Conservation (phyloP, 129 eudicot genomes). For the Flaveria brownii region DNA sequence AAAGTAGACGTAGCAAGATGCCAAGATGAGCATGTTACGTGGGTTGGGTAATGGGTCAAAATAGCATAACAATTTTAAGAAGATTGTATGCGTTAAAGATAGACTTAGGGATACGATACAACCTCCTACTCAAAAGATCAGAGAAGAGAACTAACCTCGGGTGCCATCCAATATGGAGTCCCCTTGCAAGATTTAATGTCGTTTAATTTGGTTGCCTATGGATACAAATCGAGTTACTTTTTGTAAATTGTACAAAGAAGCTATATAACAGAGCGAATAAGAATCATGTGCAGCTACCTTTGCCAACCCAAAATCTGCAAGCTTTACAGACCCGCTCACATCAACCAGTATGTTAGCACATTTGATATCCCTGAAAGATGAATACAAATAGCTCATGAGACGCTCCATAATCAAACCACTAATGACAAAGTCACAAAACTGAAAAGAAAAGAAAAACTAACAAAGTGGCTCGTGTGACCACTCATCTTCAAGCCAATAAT, state of each 20-base stretch:
- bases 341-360: conserved; percentile 94
- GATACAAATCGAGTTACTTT: conserved; percentile 17
- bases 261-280: background rate
- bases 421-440: conserved; percentile 1
- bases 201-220: conserved; percentile 66
- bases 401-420: background rate
- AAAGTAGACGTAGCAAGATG: conserved; percentile 5
- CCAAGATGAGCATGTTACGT: background rate
- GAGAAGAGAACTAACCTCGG: conserved; percentile 61
- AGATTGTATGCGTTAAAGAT: background rate
- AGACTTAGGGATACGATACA: too few relatives aligned
- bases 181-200: conserved; percentile 94
- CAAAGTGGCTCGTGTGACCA: conserved; percentile 9
- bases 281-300: conserved; percentile 51
- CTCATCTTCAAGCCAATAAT: background rate
- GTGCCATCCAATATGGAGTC: conserved; percentile 96
- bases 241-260: conserved; percentile 10
- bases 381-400: conserved; percentile 12
- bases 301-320: conserved; percentile 98
- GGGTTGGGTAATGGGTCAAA: background rate
- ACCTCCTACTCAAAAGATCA: too few relatives aligned
- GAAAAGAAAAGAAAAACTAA: conserved; percentile 15
- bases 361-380: conserved; percentile 79
- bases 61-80: background rate
- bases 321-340: conserved; percentile 76